Base-by-base conservation (phyloP, 805 yeast species). In the Barnettozyma sp. region DNA sequence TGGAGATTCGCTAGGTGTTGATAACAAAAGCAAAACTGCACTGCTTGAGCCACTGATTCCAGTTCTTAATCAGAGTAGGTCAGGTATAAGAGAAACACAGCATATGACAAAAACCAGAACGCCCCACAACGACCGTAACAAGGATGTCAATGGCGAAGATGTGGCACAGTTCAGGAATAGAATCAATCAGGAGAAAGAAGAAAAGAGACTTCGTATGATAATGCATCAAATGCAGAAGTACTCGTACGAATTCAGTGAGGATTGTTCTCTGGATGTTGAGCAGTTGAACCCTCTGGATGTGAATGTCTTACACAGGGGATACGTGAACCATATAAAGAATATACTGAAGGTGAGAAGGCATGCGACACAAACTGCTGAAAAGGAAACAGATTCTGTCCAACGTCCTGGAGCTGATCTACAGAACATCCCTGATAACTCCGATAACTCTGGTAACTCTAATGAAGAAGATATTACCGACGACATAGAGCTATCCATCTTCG, bases 1-100 rank as follows among this genome's bases (percentile, higher is more conserved):
- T 4, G 80, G 78, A 14, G 59, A 64, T 18, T 46, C 63, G 0
- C 52, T 73, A 13, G 78, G 80, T 0, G 43, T 35, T 16, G 39
- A 47, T 11, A 41, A 31, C 18, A n/a, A 37, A 10, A 37, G 45
- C 21, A 21, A 41, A 16, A 43, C 46, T 5, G 61, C 59, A 0
- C 18, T 57, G 5, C 25, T 36, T 5, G 63, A 54, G 30, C 71
- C 73, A 1, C 46, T 67, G 7, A 7, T 48, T 10, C 44, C 45
- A 8, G 16, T 42, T 7, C 41, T 55, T 1, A 40, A 41, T 17
- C 20, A 16, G 7, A 45, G 39, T 7, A 52, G 50, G 12, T 12
- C 18, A 7, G 63, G 63, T 4, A 35, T 58, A 6, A 49, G 51
- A 29, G 39, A 35, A 32, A 33, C 11, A 52, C 50, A 11, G 6